Conservation (phyloP, 495 filamentous ascomycete species). For the Xylaria venustula region DNA sequence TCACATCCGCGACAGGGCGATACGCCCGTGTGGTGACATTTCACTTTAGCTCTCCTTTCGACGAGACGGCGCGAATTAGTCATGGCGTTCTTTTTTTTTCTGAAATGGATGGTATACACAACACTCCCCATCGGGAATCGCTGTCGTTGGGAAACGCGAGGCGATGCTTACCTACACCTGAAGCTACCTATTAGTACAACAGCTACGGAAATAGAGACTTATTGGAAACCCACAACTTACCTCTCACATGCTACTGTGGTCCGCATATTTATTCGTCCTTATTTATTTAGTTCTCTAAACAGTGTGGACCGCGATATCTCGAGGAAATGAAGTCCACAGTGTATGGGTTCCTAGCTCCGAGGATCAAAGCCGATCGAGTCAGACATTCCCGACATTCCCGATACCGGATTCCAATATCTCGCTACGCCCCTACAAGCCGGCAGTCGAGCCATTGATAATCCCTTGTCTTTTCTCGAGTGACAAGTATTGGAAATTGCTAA, state of each 20-base stretch:
- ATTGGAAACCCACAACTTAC: neutral
- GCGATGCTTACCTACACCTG: slow-evolving; percentile 5
- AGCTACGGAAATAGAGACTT: neutral
- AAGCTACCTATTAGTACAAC: neutral
- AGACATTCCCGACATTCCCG: slow-evolving; percentile 13
- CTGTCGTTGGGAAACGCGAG: neutral
- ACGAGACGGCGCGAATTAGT: neutral
- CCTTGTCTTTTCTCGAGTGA: no score
- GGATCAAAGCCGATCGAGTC: neutral
- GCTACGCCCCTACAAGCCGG: no score
- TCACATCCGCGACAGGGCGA: slow-evolving; percentile 8
- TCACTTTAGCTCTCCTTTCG: slow-evolving; percentile 9
- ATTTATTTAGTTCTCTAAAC: neutral
- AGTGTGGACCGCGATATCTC: neutral
- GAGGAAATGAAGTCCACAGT: neutral
- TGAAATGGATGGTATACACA: no score
- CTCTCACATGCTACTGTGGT: slow-evolving; percentile 9
- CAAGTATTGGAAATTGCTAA: no score
- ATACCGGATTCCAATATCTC: no score
- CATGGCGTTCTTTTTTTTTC: no score
- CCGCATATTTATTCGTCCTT: neutral
- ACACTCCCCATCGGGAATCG: neutral
- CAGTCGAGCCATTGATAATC: no score
- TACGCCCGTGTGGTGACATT: slow-evolving; percentile 6
- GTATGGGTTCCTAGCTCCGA: neutral